phyloP scores from a whole-genome alignment of 1,139 yeast genomes.

The Saccharomyces hybrid region DNA sequence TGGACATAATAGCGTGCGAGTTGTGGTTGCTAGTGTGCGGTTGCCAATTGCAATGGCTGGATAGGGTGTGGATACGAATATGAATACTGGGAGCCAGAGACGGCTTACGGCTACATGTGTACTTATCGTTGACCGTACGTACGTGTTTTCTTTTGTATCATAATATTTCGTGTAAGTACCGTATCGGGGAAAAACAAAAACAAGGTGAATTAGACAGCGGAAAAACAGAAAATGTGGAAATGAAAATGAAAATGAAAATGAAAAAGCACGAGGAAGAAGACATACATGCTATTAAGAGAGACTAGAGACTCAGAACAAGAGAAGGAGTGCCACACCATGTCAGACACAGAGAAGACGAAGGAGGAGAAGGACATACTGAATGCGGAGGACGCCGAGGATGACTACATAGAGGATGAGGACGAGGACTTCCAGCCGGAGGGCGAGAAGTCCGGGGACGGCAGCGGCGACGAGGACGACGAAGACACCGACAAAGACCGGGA shows the following conservation, averaged over 20 bases:
- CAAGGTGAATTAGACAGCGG: not conserved
- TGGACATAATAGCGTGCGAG: not conserved
- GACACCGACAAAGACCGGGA: slow-evolving; percentile 26
- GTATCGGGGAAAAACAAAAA: not conserved
- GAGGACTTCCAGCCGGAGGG: slow-evolving; percentile 53
- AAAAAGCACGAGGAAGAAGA: not conserved
- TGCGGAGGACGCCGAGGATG: slow-evolving; percentile 28
- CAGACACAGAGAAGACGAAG: slow-evolving; percentile 9
- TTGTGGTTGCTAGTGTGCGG: not conserved
- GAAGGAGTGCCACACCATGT: not conserved
- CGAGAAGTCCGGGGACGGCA: slow-evolving; percentile 16
- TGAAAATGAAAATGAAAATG: too few relatives aligned
- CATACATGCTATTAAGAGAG: too few relatives aligned
- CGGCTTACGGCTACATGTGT: not conserved
- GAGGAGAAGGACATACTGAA: slow-evolving; percentile 8
- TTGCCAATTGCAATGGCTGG: not conserved
- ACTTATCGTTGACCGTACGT: not conserved
- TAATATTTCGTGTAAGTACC: not conserved
- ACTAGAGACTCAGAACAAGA: too few relatives aligned
- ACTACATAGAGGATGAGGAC: slow-evolving; percentile 55
- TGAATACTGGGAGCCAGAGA: not conserved
- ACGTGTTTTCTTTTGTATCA: not conserved
- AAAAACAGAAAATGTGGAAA: not conserved
- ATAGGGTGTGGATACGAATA: not conserved
- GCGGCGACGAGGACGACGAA: slow-evolving; percentile 18